Percentiles rank a stretch among this genome's conserved stretches.
phyloP scores from a whole-genome alignment of 2,329 filamentous ascomycete genomes.

The Juglanconis juglandina region DNA sequence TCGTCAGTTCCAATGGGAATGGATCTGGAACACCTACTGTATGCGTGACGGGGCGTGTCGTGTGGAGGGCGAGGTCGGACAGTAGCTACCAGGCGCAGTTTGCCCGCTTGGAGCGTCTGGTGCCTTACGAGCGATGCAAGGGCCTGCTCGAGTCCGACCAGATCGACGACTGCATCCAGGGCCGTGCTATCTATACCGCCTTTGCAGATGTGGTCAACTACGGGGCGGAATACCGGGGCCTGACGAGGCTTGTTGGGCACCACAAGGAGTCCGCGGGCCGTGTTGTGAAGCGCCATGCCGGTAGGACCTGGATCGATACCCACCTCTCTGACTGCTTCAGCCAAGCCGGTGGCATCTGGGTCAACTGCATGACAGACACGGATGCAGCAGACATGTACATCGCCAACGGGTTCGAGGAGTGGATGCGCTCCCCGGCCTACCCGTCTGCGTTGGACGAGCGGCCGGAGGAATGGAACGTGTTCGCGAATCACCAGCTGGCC shows the following conservation, averaged over 20 bases:
- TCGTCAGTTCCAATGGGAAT: too few species aligned
- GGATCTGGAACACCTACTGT: too few species aligned
- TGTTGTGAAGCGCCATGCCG: conserved; percentile 22
- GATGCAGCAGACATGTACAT: conserved; percentile 30
- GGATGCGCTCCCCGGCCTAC: conserved; percentile 28
- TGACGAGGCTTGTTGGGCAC: conserved; percentile 28
- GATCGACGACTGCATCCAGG: conserved; percentile 31
- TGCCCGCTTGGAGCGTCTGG: conserved; percentile 29
- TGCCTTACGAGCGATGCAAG: conserved; percentile 28
- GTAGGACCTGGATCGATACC: conserved; percentile 23
- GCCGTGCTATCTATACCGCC: conserved; percentile 34
- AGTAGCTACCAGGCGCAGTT: too few species aligned
- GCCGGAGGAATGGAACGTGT: conserved; percentile 24
- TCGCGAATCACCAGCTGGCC: conserved; percentile 23
- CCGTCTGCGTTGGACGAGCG: not conserved
- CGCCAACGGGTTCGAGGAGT: conserved; percentile 28
- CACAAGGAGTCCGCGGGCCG: conserved; percentile 28
- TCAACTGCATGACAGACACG: conserved; percentile 32
- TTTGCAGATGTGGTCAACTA: conserved; percentile 36
- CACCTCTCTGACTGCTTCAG: conserved; percentile 30
- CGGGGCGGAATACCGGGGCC: conserved; percentile 27
- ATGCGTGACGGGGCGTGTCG: too few species aligned
- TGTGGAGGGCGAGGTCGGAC: too few species aligned
- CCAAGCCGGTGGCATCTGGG: conserved; percentile 35
- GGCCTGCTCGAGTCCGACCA: conserved; percentile 26